phyloP scores from a whole-genome alignment of 371 early-diverging fungal species.

The Umbelopsis sp. region DNA sequence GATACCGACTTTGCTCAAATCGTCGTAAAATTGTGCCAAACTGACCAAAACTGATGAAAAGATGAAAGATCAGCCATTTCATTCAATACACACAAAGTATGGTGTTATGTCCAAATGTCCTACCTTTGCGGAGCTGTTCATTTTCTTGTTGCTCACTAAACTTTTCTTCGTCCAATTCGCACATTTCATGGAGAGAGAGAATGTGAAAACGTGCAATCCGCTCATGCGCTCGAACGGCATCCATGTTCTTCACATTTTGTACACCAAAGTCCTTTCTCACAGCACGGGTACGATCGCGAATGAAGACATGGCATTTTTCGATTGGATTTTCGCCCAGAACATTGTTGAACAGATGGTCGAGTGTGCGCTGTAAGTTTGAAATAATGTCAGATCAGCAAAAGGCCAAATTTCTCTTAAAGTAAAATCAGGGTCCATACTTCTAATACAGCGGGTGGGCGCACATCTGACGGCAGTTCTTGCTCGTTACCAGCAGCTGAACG shows the following conservation, averaged over 20 bases:
- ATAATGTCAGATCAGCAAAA: not conserved
- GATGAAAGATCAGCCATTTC: not conserved
- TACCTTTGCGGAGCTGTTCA: conserved; percentile 89
- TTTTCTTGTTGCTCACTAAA: conserved; percentile 84
- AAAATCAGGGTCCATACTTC: conserved; percentile 39
- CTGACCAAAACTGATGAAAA: conserved; percentile 64
- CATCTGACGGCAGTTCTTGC: conserved; percentile 88
- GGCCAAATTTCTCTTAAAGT: not conserved
- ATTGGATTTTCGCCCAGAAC: conserved; percentile 60
- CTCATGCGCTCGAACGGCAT: conserved; percentile 78
- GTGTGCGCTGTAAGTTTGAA: conserved; percentile 49
- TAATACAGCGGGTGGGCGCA: conserved; percentile 80
- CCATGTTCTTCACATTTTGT: conserved; percentile 75
- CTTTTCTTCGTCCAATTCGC: conserved; percentile 58
- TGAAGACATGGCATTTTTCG: conserved; percentile 77
- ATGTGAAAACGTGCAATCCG: conserved; percentile 91
- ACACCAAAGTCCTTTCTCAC: conserved; percentile 89
- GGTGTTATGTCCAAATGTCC: conserved; percentile 1
- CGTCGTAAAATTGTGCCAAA: conserved; percentile 86
- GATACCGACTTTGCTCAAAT: conserved; percentile 59
- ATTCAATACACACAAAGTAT: not conserved
- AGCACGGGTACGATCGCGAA: conserved; percentile 88
- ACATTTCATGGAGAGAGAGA: conserved; percentile 74
- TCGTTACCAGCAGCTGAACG: conserved; percentile 90
- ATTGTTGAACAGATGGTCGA: conserved; percentile 78